phyloP scores from a whole-genome alignment of 2,329 filamentous ascomycete genomes.

The Sporothrix mexicana region DNA sequence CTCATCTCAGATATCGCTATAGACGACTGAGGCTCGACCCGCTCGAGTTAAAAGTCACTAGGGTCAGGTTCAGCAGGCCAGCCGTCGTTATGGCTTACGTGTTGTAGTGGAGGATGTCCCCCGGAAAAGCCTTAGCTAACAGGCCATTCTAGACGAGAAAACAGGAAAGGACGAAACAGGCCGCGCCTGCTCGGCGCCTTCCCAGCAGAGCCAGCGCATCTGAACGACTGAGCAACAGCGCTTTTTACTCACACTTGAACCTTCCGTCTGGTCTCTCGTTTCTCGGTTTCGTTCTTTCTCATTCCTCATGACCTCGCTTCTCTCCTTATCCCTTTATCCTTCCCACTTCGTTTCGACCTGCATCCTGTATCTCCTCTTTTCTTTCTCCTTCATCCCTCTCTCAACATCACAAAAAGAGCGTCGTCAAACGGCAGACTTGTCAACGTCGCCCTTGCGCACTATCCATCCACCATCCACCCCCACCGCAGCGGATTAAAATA shows the following conservation, averaged over 20 bases:
- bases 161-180: constrained; percentile 25
- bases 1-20: background rate
- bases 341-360: background rate
- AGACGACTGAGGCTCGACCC: constrained; percentile 16
- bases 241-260: background rate
- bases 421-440: background rate
- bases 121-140: background rate
- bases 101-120: background rate
- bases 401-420: background rate
- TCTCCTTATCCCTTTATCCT: constrained; percentile 7
- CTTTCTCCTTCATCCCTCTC: background rate
- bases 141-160: background rate
- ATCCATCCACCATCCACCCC: background rate
- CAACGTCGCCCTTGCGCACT: background rate
- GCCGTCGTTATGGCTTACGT: constrained; percentile 27
- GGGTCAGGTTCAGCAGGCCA: background rate
- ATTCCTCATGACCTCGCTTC: background rate
- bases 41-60: background rate
- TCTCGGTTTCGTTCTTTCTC: constrained; percentile 6
- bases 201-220: background rate
- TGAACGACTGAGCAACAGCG: background rate
- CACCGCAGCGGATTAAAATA: constrained; percentile 25
- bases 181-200: constrained; percentile 18
- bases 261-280: background rate
- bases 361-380: background rate